Conservation (phyloP, 495 filamentous ascomycete species). For the Aspergillus mulundensis region DNA sequence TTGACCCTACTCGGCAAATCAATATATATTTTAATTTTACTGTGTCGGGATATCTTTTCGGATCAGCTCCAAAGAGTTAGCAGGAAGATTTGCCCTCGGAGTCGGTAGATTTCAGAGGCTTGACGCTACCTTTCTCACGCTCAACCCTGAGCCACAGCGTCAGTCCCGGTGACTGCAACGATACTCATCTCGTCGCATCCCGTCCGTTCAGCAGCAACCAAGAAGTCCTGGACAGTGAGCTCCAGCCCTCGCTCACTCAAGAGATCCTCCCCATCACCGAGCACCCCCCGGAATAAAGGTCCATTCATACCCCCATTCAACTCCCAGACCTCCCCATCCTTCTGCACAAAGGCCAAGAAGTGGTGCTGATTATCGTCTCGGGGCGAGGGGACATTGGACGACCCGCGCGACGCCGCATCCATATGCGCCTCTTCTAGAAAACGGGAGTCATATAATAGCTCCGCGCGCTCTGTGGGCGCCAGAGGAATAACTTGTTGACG, state of each 20-base stretch:
- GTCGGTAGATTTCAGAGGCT: no score
- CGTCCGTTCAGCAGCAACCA: constrained; percentile 52
- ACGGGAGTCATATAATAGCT: constrained; percentile 62
- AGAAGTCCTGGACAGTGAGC: constrained; percentile 58
- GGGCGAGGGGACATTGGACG: constrained; percentile 61
- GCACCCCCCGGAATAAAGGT: constrained; percentile 62
- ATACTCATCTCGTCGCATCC: constrained; percentile 24
- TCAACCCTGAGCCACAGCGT: neutral
- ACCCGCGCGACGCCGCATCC: constrained; percentile 62
- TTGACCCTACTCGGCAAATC: no score
- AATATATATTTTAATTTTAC: no score
- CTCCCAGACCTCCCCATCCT: constrained; percentile 69
- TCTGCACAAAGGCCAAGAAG: constrained; percentile 78
- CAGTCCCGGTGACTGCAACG: neutral
- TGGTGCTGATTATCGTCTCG: constrained; percentile 63
- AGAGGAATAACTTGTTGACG: no score
- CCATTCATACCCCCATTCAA: constrained; percentile 74
- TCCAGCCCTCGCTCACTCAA: constrained; percentile 62
- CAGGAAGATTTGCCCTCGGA: no score
- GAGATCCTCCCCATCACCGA: constrained; percentile 64
- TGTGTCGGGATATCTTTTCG: no score
- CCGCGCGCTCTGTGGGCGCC: constrained; percentile 41
- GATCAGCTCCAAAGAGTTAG: no score
- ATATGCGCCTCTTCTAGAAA: constrained; percentile 68
- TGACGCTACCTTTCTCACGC: no score